Conservation (phyloP, 768 basidiomycete species). For the Kondoa subrosea region DNA sequence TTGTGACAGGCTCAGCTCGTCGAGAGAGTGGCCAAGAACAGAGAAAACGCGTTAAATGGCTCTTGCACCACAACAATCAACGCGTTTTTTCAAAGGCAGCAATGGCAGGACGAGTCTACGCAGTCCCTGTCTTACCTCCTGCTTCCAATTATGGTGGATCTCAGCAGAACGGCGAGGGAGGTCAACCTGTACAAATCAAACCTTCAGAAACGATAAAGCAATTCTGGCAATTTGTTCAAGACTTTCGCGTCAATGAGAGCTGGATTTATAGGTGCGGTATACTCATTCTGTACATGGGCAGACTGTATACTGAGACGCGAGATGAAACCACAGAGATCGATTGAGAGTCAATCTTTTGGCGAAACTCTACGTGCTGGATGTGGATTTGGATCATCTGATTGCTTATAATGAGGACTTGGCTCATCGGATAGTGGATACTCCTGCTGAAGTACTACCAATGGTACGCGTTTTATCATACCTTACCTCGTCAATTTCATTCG, state of each 20-base stretch:
- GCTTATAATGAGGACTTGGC: slow-evolving; percentile 89
- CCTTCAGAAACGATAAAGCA: slow-evolving; percentile 19
- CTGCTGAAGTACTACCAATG: slow-evolving; percentile 71
- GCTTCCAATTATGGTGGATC: background rate
- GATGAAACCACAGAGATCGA: slow-evolving; percentile 90
- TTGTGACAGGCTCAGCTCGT: no score
- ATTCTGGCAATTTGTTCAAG: slow-evolving; percentile 54
- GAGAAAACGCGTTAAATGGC: no score
- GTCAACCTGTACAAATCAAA: slow-evolving; percentile 5
- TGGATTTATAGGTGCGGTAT: slow-evolving; percentile 63
- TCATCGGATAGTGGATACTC: slow-evolving; percentile 71
- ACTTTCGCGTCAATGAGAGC: slow-evolving; percentile 73
- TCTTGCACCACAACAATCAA: no score
- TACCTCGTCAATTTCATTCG: background rate
- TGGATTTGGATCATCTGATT: slow-evolving; percentile 51
- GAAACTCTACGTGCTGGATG: slow-evolving; percentile 70
- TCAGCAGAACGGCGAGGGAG: background rate
- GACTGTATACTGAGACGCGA: slow-evolving; percentile 27
- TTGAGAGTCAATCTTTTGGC: slow-evolving; percentile 73
- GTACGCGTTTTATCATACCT: no score
- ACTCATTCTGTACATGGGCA: background rate
- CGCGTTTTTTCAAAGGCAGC: background rate
- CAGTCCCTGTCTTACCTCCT: slow-evolving; percentile 16
- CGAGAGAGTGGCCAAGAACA: no score
- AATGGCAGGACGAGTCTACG: slow-evolving; percentile 6